A percentile compares a stretch with the other conserved stretches of the same genome.
These are phyloP conservation scores for Solanum sejunctum DNA, from an alignment of 257 asterid species.

Conservation along the genomic window DNA sequence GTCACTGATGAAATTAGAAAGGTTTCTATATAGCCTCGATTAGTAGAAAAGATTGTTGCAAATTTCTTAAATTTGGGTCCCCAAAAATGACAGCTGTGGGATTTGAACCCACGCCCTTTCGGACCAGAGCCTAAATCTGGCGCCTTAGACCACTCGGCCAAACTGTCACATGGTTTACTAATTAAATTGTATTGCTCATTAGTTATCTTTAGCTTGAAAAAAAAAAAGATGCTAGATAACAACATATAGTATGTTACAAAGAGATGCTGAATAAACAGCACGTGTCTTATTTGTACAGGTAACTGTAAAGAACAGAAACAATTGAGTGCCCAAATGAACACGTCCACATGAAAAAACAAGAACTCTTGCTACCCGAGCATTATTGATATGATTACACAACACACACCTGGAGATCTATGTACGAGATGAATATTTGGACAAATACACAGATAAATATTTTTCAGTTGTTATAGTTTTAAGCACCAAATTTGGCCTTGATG, in stretches of 20 bases:
- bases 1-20: too few relatives aligned
- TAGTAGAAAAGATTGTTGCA: too few relatives aligned
- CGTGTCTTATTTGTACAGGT: background rate
- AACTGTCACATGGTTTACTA: conserved; percentile 33
- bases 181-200: too few relatives aligned
- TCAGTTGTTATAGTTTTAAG: background rate
- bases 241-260: background rate
- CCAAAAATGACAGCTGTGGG: conserved; percentile 75
- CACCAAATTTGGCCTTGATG: conserved; percentile 36
- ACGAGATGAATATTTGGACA: background rate
- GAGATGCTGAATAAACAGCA: background rate
- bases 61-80: too few relatives aligned
- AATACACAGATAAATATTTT: background rate
- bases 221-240: too few relatives aligned
- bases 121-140: conserved; percentile 99
- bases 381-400: background rate
- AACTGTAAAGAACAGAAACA: background rate
- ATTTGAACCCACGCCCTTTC: conserved; percentile 99
- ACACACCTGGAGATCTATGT: background rate
- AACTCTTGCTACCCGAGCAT: background rate
- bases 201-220: too few relatives aligned
- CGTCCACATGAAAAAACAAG: background rate
- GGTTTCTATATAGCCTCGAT: too few relatives aligned
- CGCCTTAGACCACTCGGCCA: conserved; percentile 99
- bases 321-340: background rate